Base-by-base conservation (phyloP, 495 filamentous ascomycete species). In the Sabuloglossum arenarium region DNA sequence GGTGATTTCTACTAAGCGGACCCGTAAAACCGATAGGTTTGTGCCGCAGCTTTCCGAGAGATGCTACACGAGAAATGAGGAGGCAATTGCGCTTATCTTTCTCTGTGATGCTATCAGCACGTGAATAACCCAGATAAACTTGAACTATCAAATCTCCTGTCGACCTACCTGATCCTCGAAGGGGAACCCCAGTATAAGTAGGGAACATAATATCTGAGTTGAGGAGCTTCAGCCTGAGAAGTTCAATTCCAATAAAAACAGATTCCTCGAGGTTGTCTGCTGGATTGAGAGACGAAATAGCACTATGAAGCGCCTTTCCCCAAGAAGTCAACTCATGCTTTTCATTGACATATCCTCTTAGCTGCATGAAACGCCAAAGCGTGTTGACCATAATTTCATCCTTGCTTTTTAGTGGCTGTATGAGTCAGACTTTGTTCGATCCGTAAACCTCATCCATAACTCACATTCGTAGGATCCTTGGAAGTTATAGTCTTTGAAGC, bases 1-100 rank as follows among this genome's bases (percentile, higher is more conserved):
- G 74, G 45, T 97, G 73, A 61, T 91, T 85, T 63, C 89, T 81
- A 72, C 85, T 95, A 0, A 99, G 73, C 0, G 91, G 91, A 0
- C 91, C 91, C 25, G 91, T 96, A 68, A 94, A 99, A 25, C 93
- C 89, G 61, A 89, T 88, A 6, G 75, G 70, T 60, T 85, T 76
- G 64, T 99, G 91, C 30, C 79, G 78, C 25, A 99, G 71, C 60
- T 83, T 84, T 49, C 82, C 79, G 60, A 97, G 73, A 53, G 81
- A 86, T 14, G 89, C 84, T 56, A 91, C 82, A 42, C 89, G 82
- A 56, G 85, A 87, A 58, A 96, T 78, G 30, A 96, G 75, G 58
- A 90, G 73, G 39, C 85, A 79, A 67, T 81, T 81, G 10, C 70
- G 68, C 64, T 81, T 83, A 61, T 90, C 75, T 31, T 73, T 71